Base-by-base conservation (phyloP, 257 asterid genomes). In the Solanum bukasovii region DNA sequence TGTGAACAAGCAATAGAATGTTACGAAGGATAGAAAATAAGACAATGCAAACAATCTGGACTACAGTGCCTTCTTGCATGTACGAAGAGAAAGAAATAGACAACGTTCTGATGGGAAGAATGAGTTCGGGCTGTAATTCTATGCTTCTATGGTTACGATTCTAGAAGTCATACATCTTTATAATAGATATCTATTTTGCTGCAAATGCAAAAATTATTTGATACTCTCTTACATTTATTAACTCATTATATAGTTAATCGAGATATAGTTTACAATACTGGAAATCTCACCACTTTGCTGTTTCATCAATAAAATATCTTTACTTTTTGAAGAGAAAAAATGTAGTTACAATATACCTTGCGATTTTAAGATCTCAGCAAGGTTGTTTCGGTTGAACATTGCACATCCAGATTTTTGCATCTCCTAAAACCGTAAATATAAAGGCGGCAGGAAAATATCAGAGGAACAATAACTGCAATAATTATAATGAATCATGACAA, bases 351-450 rank as follows among this genome's bases (percentile, higher is more conserved):
- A 44, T 70, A 52, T 89, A 96, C 98, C 98, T 93, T 93, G 95
- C 67, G 94, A 88, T 90, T 96, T 96, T 85, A 96, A 93, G 88
- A 95, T 90, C 91, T 94, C 98, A 4, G 98, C 98, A 86, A 96
- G 91, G 89, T 73, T 91, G 87, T 90, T 93, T 88, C 65, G 84
- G 87, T 94, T 94, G 87, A 91, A 89, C 70, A 91, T 90, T 90
- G 91, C 89, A 75, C 94, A 91, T 37, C 96, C 96, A 84, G 98
- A 88, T 86, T 81, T 88, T 91, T 94, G 93, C 94, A 94, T 93
- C 91, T 95, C 96, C 98, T 96, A 93, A 63, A 59, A 93, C 25
- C 79, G 87, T 83, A 82, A 46, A 56, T 31, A 79, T 1, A 27
- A 27, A 79, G 67, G 67, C 31, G 16, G 65, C 16, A 27, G 85